Percentiles rank a stretch among this genome's conserved stretches.
Conservation (phyloP, 306 rosid species). For the Citrullus colocynthis region DNA sequence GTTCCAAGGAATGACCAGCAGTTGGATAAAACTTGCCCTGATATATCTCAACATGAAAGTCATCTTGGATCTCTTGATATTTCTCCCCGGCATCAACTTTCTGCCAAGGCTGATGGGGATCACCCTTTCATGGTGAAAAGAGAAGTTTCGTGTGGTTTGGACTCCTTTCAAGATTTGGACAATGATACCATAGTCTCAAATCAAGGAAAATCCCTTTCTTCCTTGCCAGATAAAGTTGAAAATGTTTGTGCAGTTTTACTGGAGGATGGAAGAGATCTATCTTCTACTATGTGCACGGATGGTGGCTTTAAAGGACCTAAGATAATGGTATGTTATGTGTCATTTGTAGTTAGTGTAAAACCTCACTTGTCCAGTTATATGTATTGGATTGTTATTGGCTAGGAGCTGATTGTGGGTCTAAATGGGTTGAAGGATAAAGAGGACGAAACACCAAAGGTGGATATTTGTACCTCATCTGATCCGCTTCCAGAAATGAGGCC, state of each 20-base stretch:
- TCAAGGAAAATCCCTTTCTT: conserved; percentile 10
- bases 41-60: conserved; percentile 6
- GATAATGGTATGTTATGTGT: conserved; percentile 26
- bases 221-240: conserved; percentile 3
- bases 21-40: conserved; percentile 11
- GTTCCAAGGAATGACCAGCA: conserved; percentile 20
- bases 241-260: background rate
- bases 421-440: conserved; percentile 33
- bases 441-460: conserved; percentile 15
- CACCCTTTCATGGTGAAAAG: conserved; percentile 12
- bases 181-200: conserved; percentile 6
- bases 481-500: conserved; percentile 15
- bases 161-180: conserved; percentile 20
- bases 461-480: conserved; percentile 15
- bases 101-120: conserved; percentile 16
- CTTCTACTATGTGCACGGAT: conserved; percentile 6
- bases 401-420: conserved; percentile 6
- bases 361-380: background rate
- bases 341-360: conserved; percentile 1
- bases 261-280: conserved; percentile 16
- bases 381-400: background rate
- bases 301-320: conserved; percentile 14
- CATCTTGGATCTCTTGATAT: conserved; percentile 27
- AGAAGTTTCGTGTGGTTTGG: conserved; percentile 18
- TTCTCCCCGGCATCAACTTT: conserved; percentile 12